These are phyloP conservation scores for Penicillium sp. DNA, from an alignment of 2,329 filamentous ascomycete species.

Conservation along the genomic window DNA sequence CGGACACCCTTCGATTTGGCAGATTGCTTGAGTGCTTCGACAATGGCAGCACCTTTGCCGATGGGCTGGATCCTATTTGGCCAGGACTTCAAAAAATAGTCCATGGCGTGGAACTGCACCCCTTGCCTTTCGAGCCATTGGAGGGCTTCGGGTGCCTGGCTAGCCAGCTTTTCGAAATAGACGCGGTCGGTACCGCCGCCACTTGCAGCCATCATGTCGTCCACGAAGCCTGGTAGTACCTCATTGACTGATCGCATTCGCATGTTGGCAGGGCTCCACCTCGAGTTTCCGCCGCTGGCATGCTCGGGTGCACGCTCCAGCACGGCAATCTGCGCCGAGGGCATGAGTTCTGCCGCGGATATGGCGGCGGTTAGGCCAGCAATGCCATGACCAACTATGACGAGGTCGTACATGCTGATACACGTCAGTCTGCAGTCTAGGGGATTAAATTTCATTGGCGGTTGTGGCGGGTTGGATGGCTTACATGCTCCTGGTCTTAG, in stretches of 20 bases:
- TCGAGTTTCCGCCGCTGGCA: constrained; percentile 6
- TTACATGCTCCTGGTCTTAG: background rate
- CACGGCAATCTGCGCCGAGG: constrained; percentile 6
- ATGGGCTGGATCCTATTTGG: constrained; percentile 8
- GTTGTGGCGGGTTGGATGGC: background rate
- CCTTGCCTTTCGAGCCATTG: constrained; percentile 7
- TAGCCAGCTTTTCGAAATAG: constrained; percentile 7
- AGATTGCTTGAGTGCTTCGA: constrained; percentile 6
- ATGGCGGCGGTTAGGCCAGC: constrained; percentile 5
- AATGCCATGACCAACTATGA: constrained; percentile 7
- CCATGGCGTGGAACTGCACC: constrained; percentile 6
- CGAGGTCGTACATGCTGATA: constrained; percentile 7
- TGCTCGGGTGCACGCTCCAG: constrained; percentile 5
- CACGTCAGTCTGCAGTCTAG: background rate
- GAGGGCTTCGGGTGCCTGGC: constrained; percentile 5
- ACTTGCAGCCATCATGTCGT: constrained; percentile 5
- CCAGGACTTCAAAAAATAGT: constrained; percentile 8
- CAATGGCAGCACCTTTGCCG: constrained; percentile 7
- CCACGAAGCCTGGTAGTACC: constrained; percentile 4
- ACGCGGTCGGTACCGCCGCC: constrained; percentile 4
- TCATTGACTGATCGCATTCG: constrained; percentile 7
- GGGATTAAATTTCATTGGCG: background rate
- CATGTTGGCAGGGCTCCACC: constrained; percentile 6
- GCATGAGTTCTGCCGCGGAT: constrained; percentile 5
- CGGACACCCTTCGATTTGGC: constrained; percentile 3